Conservation (phyloP, 1,284 basidiomycete genomes). For the Sporisorium scitamineum region DNA sequence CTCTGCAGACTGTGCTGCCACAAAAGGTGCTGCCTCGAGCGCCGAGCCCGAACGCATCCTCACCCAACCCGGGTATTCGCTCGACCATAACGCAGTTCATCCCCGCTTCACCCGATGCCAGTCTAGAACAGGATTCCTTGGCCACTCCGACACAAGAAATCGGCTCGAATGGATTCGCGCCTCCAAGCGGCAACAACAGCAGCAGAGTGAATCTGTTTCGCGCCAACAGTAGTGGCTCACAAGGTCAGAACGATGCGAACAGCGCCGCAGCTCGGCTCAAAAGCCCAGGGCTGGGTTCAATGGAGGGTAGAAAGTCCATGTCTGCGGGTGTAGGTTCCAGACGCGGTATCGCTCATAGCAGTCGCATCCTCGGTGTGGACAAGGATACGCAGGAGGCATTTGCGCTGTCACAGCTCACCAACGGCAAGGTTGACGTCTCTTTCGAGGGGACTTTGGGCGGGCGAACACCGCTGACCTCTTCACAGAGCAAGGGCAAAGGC, state of each 20-base stretch:
- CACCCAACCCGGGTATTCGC: slow-evolving; percentile 42
- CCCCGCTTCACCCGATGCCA: slow-evolving; percentile 36
- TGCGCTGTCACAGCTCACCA: slow-evolving; percentile 33
- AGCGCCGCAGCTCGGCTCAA: background rate
- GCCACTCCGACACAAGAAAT: background rate
- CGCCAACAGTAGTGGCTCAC: slow-evolving; percentile 11
- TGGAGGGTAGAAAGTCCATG: slow-evolving; percentile 19
- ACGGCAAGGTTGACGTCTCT: slow-evolving; percentile 48
- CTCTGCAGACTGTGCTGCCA: slow-evolving; percentile 39
- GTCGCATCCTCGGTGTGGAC: slow-evolving; percentile 31
- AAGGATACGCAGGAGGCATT: slow-evolving; percentile 19
- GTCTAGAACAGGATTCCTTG: slow-evolving; percentile 3
- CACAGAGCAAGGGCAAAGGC: slow-evolving; percentile 18
- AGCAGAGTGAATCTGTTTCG: background rate
- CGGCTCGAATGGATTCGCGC: background rate
- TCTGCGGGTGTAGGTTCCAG: slow-evolving; percentile 33
- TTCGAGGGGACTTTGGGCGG: slow-evolving; percentile 30
- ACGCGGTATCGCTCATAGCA: slow-evolving; percentile 46
- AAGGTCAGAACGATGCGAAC: slow-evolving; percentile 1
- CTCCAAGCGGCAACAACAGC: background rate
- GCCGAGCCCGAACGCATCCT: slow-evolving; percentile 35
- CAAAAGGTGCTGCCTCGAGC: slow-evolving; percentile 39
- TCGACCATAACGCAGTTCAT: slow-evolving; percentile 48
- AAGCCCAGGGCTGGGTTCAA: slow-evolving; percentile 1
- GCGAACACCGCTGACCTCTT: background rate